Evolutionary conservation across 345 rosid species (phyloP), one percentile per base, ranked within the genome.

Genomic region (Hypericum perforatum): DNA sequence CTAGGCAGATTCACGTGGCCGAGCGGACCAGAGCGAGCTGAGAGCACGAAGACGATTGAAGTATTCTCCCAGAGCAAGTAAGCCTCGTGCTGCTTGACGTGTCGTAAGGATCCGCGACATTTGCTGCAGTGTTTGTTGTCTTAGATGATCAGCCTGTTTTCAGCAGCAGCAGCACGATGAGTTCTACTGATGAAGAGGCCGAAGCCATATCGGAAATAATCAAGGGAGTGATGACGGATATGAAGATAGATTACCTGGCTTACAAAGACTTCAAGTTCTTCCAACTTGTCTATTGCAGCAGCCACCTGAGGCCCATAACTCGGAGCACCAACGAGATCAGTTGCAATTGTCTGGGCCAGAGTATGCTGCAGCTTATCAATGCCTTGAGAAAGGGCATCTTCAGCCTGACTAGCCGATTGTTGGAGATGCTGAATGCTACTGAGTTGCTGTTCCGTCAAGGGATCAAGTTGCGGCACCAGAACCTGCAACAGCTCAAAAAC

Each of bases 391-490:
- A 71, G 72, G 52, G 97, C 97, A 45, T 89, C 95, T 67, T 89
- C 95, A 3, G 95, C 98, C 72, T 91, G 96, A 77, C 72, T 85
- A 63, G 82, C 84, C 41, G 84, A 91, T 40, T 76, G 95, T 37
- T 69, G 69, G 7, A 91, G 92, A 65, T 78, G 84, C 57, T 60
- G 11, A 39, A 87, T 69, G 36, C 66, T 80, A 51, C 45, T 54
- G 37, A 62, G 49, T 60, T 86, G 98, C 50, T 77, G 84, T 52
- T 90, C 96, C 0, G 92, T 77, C 72, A 86, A 66, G 16, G 85
- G 85, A 62, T 86, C 81, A 44, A 90, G 56, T 39, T 84, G 85
- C 22, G 85, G 64, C 71, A 66, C 57, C 57, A 91, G 78, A 64
- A 82, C 83, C 96, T 91, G 70, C 41, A 11, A n/a, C 62, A 46